A percentile compares a stretch with the other conserved stretches of the same genome.
phyloP scores from a whole-genome alignment of 2,329 filamentous ascomycete genomes.

The Cladosporium oxysporum region DNA sequence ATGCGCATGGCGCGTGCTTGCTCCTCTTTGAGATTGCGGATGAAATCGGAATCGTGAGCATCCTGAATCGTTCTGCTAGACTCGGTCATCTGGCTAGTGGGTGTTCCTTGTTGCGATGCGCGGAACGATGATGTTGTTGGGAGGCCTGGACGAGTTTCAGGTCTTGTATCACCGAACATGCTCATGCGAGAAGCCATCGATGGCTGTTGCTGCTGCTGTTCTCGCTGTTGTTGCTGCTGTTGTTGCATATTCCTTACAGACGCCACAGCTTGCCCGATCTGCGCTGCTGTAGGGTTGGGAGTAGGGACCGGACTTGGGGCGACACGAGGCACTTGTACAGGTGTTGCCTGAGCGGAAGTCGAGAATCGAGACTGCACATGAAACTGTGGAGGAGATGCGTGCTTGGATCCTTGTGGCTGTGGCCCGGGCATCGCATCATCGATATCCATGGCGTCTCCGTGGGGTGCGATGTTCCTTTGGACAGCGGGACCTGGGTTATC shows the following conservation, averaged over 20 bases:
- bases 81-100: slow-evolving; percentile 27
- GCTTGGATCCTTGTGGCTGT: slow-evolving; percentile 33
- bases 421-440: slow-evolving; percentile 39
- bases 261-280: slow-evolving; percentile 30
- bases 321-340: slow-evolving; percentile 31
- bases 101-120: slow-evolving; percentile 26
- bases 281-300: slow-evolving; percentile 24
- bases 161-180: slow-evolving; percentile 35
- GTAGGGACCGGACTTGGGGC: slow-evolving; percentile 32
- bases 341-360: slow-evolving; percentile 35
- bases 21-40: slow-evolving; percentile 34
- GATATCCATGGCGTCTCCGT: slow-evolving; percentile 43
- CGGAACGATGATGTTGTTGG: slow-evolving; percentile 24
- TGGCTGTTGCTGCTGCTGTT: slow-evolving; percentile 25
- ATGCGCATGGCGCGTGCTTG: slow-evolving; percentile 36
- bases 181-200: slow-evolving; percentile 34
- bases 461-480: slow-evolving; percentile 48
- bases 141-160: slow-evolving; percentile 32
- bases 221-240: slow-evolving; percentile 12
- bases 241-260: slow-evolving; percentile 25
- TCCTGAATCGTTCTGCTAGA: slow-evolving; percentile 17
- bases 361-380: slow-evolving; percentile 31
- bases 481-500: slow-evolving; percentile 43
- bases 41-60: slow-evolving; percentile 28
- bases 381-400: slow-evolving; percentile 41